A percentile compares a stretch with the other conserved stretches of the same genome.
phyloP scores from a whole-genome alignment of 2,329 filamentous ascomycete species.

The Neofusicoccum sp. region DNA sequence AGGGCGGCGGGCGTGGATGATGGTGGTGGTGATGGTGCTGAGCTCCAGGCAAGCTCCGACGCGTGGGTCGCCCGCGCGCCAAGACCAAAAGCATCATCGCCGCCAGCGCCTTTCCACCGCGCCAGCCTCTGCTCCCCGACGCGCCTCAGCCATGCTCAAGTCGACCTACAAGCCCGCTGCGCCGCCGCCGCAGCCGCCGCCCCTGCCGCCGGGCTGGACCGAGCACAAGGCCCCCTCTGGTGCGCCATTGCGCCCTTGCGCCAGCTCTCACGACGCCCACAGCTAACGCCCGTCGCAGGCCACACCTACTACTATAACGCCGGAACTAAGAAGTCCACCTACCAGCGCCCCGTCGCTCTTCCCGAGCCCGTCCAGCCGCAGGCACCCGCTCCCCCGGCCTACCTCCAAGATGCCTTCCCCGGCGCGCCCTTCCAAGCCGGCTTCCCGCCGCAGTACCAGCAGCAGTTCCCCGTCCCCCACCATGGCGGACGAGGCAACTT shows the following conservation, averaged over 20 bases:
- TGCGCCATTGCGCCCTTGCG: conserved; percentile 28
- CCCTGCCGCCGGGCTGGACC: conserved; percentile 81
- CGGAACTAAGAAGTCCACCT: conserved; percentile 80
- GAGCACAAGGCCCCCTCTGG: conserved; percentile 84
- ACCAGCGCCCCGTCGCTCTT: conserved; percentile 61
- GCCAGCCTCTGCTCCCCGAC: conserved; percentile 31
- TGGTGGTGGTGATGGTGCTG: conserved; percentile 18
- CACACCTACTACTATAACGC: conserved; percentile 88
- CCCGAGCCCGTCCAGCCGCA: conserved; percentile 22
- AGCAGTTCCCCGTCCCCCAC: conserved; percentile 17
- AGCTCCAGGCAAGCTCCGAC: conserved; percentile 34
- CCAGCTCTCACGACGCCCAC: conserved; percentile 19
- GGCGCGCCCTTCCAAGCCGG: conserved; percentile 35
- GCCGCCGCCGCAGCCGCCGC: conserved; percentile 42
- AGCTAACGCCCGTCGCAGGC: conserved; percentile 43
- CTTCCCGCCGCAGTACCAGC: conserved; percentile 49
- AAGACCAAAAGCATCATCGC: conserved; percentile 31
- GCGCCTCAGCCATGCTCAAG: conserved; percentile 60
- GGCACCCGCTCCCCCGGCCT: not conserved
- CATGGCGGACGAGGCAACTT: conserved; percentile 45
- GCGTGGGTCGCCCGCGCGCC: conserved; percentile 13
- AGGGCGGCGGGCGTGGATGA: conserved; percentile 25
- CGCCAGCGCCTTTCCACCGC: conserved; percentile 22
- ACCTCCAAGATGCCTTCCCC: conserved; percentile 21
- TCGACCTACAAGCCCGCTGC: conserved; percentile 68